These are phyloP conservation scores for Neurospora sp. DNA, from an alignment of 2,329 filamentous ascomycete genomes.

Conservation along the genomic window DNA sequence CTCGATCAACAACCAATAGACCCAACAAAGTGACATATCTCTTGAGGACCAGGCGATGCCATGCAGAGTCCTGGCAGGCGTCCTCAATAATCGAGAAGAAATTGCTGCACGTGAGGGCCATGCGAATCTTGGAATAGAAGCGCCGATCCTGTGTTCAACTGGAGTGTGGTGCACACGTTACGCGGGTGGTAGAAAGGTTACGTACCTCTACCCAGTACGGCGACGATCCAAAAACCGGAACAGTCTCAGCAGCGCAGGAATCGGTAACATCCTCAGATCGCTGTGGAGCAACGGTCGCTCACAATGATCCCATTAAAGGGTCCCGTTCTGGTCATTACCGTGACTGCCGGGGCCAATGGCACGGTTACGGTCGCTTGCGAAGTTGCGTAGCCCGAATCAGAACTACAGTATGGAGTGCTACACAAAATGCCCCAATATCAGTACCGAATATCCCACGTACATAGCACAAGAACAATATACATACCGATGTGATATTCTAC, in stretches of 20 bases:
- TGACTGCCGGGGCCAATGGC: conserved; percentile 6
- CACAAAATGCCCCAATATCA: not conserved
- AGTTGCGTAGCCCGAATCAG: not conserved
- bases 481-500: not conserved
- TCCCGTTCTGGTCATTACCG: conserved; percentile 8
- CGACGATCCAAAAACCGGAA: conserved; percentile 5
- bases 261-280: conserved; percentile 1
- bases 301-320: not conserved
- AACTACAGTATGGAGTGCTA: not conserved
- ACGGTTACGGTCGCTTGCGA: conserved; percentile 13
- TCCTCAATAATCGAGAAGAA: not conserved
- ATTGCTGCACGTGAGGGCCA: not conserved
- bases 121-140: not conserved
- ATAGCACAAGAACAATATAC: not conserved
- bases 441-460: not conserved
- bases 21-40: not conserved
- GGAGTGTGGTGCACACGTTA: not conserved
- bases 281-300: not conserved
- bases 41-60: not conserved
- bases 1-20: not conserved
- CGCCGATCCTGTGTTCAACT: not conserved
- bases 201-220: not conserved
- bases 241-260: conserved; percentile 5
- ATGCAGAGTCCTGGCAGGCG: not conserved
- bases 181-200: not conserved